Conservation (phyloP, 768 basidiomycete genomes). For the Mycena chlorophos region DNA sequence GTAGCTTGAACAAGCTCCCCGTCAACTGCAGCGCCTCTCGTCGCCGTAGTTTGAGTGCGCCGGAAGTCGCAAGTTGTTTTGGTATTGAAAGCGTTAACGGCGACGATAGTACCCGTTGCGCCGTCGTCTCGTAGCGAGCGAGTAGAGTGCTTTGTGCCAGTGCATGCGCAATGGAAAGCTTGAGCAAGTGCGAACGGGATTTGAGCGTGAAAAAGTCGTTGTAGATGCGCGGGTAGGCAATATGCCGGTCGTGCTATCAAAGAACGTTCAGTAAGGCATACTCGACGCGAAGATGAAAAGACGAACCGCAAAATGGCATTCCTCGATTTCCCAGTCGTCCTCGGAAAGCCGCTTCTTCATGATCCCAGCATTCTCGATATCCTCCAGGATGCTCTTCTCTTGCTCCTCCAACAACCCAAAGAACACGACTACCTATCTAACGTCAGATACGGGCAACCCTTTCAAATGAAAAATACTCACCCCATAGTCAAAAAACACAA, state of each 20-base stretch:
- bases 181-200: slow-evolving; percentile 85
- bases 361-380: slow-evolving; percentile 70
- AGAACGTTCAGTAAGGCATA: slow-evolving; percentile 6
- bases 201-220: slow-evolving; percentile 97
- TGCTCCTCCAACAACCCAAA: slow-evolving; percentile 81
- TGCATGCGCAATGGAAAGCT: slow-evolving; percentile 92
- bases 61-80: slow-evolving; percentile 74
- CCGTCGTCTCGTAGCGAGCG: slow-evolving; percentile 80
- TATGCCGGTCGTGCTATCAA: slow-evolving; percentile 74
- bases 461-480: slow-evolving; percentile 30
- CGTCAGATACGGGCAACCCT: background rate
- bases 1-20: slow-evolving; percentile 80
- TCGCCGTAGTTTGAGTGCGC: slow-evolving; percentile 72
- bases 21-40: slow-evolving; percentile 86
- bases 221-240: slow-evolving; percentile 87
- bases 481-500: slow-evolving; percentile 82
- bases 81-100: slow-evolving; percentile 81
- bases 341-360: slow-evolving; percentile 62
- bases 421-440: slow-evolving; percentile 65
- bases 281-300: slow-evolving; percentile 6
- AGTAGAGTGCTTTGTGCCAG: slow-evolving; percentile 93
- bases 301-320: slow-evolving; percentile 83
- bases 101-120: slow-evolving; percentile 76
- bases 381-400: slow-evolving; percentile 83
- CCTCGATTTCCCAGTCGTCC: slow-evolving; percentile 88